Base-by-base conservation (phyloP, 140 eudicot species). In the Cichorium intybus region DNA sequence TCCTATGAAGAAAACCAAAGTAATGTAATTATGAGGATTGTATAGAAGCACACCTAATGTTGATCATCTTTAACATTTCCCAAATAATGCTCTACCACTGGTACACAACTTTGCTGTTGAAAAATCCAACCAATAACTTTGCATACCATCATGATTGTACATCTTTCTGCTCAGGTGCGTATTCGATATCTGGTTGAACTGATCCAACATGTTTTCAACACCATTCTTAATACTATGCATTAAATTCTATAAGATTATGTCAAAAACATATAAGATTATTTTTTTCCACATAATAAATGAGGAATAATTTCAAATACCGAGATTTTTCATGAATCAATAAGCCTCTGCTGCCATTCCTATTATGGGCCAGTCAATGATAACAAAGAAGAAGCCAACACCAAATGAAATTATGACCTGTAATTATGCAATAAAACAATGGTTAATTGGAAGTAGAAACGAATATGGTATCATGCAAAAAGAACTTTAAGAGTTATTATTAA, bases 291-390 rank as follows among this genome's bases (percentile, higher is more conserved):
- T 3, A 41, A 3, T 2, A 0, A 12, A 10, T 10, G 7, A 37
- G 4, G 0, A 34, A 7, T 34, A 34, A 1, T 7, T 9, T 34
- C 12, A 34, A 7, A 0, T 9, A 1, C 7, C 9, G 1, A 43
- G 14, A 4, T 14, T 43, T 43, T 43, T 70, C 31, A 86, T 68
- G 74, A 82, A 80, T 24, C 95, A 89, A 77, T 82, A 86, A 41
- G 80, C 28, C 75, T 86, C 95, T 58, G 77, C 65, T 31, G 83
- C 73, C 89, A 86, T 86, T 60, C 95, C 95, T 24, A 86, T 48
- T 6, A 82, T 64, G 8, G 95, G 95, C 95, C 95, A 86, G 48
- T 89, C 95, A 12, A 79, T 82, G 28, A 86, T 70, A 10, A 86
- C 89, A 22, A 82, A 77, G 79, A 86, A 82, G 80, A 86, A 86